A percentile compares a stretch with the other conserved stretches of the same genome.
These are phyloP conservation scores for Linum tenue DNA, from an alignment of 345 rosid genomes.

Conservation along the genomic window DNA sequence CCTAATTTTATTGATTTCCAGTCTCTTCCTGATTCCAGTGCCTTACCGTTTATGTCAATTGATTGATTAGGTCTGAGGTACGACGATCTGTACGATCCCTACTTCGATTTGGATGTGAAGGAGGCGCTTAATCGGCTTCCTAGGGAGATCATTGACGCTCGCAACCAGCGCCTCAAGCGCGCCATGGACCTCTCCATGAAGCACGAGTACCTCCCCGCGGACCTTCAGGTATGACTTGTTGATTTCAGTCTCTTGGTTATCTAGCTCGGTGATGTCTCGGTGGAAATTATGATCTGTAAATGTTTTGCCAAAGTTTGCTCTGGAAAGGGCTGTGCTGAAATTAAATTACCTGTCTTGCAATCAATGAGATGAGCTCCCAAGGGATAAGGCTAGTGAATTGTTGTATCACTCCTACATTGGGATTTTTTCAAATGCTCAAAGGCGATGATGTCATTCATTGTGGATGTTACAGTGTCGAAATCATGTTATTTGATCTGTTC, in stretches of 20 bases:
- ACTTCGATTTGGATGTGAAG: constrained; percentile 71
- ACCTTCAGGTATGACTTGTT: constrained; percentile 51
- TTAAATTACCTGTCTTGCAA: too few relatives aligned
- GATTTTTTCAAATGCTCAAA: too few relatives aligned
- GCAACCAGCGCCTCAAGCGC: constrained; percentile 93
- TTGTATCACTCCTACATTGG: too few relatives aligned
- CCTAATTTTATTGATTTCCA: constrained; percentile 10
- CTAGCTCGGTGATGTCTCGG: neutral
- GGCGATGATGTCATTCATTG: too few relatives aligned
- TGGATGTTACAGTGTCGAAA: too few relatives aligned
- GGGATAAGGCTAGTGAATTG: too few relatives aligned
- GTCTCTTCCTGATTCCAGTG: neutral
- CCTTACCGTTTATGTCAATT: constrained; percentile 5
- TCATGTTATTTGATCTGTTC: too few relatives aligned
- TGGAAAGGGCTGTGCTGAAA: too few relatives aligned
- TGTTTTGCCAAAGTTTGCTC: neutral
- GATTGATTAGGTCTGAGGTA: constrained; percentile 57
- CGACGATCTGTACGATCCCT: constrained; percentile 84
- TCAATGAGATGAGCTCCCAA: too few relatives aligned
- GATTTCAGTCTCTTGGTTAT: neutral
- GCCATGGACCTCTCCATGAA: constrained; percentile 99
- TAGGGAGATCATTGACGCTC: constrained; percentile 80
- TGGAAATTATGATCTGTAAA: neutral
- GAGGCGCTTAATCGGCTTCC: constrained; percentile 88
- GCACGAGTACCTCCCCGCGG: constrained; percentile 74